These are phyloP conservation scores for Aspergillus neotritici DNA, from an alignment of 2,329 filamentous ascomycete genomes.

Conservation along the genomic window DNA sequence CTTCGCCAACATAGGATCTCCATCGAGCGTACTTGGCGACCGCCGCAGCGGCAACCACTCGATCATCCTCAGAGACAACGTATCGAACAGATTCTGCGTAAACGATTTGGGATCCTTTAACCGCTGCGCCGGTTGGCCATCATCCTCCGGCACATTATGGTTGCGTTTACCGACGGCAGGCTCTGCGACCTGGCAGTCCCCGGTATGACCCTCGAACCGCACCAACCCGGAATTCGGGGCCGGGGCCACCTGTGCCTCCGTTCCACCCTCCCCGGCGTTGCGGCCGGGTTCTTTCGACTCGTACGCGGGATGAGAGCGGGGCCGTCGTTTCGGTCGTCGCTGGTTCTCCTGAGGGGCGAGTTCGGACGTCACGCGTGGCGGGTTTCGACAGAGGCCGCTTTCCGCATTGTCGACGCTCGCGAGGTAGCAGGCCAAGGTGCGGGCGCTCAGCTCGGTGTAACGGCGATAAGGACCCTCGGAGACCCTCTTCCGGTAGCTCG, in stretches of 20 bases:
- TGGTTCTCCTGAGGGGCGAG: constrained; percentile 21
- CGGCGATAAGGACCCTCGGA: constrained; percentile 65
- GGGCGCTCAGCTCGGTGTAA: constrained; percentile 75
- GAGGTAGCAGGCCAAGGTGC: constrained; percentile 72
- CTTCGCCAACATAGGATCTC: constrained; percentile 1
- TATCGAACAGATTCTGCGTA: constrained; percentile 53
- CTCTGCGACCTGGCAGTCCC: background rate
- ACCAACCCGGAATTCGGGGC: too few relatives aligned
- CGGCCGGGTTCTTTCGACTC: constrained; percentile 1
- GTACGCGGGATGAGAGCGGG: constrained; percentile 21
- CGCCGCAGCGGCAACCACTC: constrained; percentile 43
- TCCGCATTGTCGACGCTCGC: constrained; percentile 75
- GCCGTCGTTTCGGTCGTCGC: constrained; percentile 28
- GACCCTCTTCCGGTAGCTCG: constrained; percentile 66
- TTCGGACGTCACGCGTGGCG: constrained; percentile 25
- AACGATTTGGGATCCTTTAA: constrained; percentile 57
- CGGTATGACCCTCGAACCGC: background rate
- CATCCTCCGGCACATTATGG: constrained; percentile 16
- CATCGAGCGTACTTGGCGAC: constrained; percentile 18
- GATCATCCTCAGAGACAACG: constrained; percentile 41
- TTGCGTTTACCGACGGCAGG: constrained; percentile 5
- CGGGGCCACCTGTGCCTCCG: too few relatives aligned
- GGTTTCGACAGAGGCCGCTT: constrained; percentile 58
- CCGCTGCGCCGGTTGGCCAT: constrained; percentile 20
- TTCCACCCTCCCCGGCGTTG: too few relatives aligned